Evolutionary conservation across 768 basidiomycete species (phyloP), one percentile per base, ranked within the genome.

Genomic region (Boletus edulis): DNA sequence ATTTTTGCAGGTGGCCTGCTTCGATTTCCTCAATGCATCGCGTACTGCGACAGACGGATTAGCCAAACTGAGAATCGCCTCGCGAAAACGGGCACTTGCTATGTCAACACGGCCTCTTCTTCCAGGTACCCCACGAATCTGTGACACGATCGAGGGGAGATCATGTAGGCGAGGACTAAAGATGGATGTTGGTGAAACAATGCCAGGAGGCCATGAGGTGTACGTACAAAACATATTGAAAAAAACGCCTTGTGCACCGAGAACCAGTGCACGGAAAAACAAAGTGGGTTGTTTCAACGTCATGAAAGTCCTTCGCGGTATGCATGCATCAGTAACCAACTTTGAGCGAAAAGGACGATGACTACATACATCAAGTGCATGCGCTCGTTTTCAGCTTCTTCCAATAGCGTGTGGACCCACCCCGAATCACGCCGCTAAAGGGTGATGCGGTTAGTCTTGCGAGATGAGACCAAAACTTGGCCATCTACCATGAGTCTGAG

Each of bases 311-410:
- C 91, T 90, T 62, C 8, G 52, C 52, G 61, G 40, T 49, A 61
- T 35, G 56, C 59, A 43, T 53, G 57, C 20, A 44, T 57, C 53
- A 48, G 51, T n/a, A 51, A 63, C 63, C 52, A 57, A 32, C 44
- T 45, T 34, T 22, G 39, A 38, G 29, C 29, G 15, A 49, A 51
- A 38, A 29, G 37, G 57, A 9, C 40, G 35, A 58, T 55, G 49
- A 48, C 37, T 18, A 41, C 48, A 38, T 51, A 91, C 89, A 95
- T 89, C 49, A 95, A 78, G 70, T 96, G 94, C 91, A 97, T 96
- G 35, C 96, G 78, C 74, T 99, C 96, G 68, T 98, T 98, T 67
- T 98, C 94, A 13, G 94, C 94, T 75, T 97, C 96, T 67, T 94
- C 89, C 17, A 97, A 75, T 42, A 93, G 82, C 7, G 93, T 95